A percentile compares a stretch with the other conserved stretches of the same genome.
Evolutionary conservation across 2,329 filamentous ascomycete species (phyloP).

Genomic region (Colletotrichum sp.): DNA sequence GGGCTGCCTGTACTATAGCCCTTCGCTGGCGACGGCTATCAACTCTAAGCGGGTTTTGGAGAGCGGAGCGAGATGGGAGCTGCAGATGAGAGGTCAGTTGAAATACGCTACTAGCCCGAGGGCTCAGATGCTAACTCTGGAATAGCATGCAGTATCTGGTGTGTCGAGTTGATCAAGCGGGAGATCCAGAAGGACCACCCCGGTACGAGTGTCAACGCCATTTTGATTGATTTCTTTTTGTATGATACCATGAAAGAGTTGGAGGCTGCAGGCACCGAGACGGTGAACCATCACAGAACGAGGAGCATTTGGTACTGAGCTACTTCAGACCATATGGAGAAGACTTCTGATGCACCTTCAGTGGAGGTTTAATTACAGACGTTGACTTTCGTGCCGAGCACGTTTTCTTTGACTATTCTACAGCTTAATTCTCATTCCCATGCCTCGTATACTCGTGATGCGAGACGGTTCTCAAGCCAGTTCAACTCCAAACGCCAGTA

Average conservation of each 20-base stretch:
- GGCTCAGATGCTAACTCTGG: background rate
- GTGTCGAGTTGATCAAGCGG: constrained; percentile 83
- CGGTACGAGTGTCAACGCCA: constrained; percentile 77
- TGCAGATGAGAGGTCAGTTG: constrained; percentile 78
- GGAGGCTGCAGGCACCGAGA: constrained; percentile 66
- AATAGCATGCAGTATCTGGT: constrained; percentile 90
- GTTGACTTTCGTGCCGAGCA: background rate
- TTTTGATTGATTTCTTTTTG: constrained; percentile 95
- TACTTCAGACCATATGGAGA: background rate
- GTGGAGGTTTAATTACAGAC: background rate
- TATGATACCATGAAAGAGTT: constrained; percentile 93
- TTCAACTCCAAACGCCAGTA: constrained; percentile 1
- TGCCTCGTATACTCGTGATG: background rate
- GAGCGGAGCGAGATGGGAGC: constrained; percentile 78
- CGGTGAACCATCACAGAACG: constrained; percentile 84
- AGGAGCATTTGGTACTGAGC: constrained; percentile 91
- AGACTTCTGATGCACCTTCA: background rate
- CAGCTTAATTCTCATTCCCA: background rate
- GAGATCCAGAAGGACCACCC: constrained; percentile 81
- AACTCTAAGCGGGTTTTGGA: constrained; percentile 67
- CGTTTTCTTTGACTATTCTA: background rate
- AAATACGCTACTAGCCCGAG: background rate
- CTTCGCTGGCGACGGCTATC: constrained; percentile 75
- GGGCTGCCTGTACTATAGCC: constrained; percentile 84
- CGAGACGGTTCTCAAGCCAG: background rate